Evolutionary conservation across 2,329 filamentous ascomycete species (phyloP).

Genomic region (Trichoderma koningii): DNA sequence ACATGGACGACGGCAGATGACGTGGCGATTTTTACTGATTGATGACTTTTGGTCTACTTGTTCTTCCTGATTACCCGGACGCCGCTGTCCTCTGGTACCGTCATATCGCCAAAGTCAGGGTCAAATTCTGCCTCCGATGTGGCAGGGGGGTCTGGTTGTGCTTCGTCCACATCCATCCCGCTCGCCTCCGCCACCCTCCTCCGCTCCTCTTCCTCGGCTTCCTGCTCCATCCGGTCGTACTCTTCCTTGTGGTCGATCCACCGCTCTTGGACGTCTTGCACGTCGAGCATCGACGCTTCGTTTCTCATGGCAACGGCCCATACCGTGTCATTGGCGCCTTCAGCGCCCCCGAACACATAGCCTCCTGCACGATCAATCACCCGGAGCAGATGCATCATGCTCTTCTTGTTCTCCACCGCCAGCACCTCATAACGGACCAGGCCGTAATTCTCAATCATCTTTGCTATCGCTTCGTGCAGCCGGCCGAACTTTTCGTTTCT

Average conservation of each 20-base stretch:
- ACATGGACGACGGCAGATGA: constrained; percentile 49
- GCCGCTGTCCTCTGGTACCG: constrained; percentile 60
- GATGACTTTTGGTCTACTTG: constrained; percentile 43
- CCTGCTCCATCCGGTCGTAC: constrained; percentile 77
- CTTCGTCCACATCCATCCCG: constrained; percentile 42
- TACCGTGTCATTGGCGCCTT: constrained; percentile 93
- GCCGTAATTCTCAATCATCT: constrained; percentile 85
- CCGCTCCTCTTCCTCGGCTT: constrained; percentile 77
- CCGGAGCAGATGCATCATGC: constrained; percentile 88
- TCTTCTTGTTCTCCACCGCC: constrained; percentile 94
- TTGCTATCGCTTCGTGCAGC: constrained; percentile 83
- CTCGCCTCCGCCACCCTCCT: constrained; percentile 51
- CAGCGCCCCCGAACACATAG: constrained; percentile 87
- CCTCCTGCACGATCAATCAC: constrained; percentile 90
- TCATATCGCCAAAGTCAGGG: constrained; percentile 55
- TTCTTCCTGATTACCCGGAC: constrained; percentile 70
- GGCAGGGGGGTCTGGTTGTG: constrained; percentile 31
- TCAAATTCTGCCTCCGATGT: constrained; percentile 40
- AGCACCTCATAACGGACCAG: constrained; percentile 91
- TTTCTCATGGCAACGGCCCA: constrained; percentile 94
- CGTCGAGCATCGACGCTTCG: constrained; percentile 72
- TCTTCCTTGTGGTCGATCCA: constrained; percentile 92
- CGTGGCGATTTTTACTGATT: constrained; percentile 32
- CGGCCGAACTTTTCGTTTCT: constrained; percentile 75
- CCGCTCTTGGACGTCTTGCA: constrained; percentile 88